Evolutionary conservation across 164 flowering plant genomes (phyloP), one percentile per base, ranked within the genome.

Genomic region (Tinospora cordifolia): DNA sequence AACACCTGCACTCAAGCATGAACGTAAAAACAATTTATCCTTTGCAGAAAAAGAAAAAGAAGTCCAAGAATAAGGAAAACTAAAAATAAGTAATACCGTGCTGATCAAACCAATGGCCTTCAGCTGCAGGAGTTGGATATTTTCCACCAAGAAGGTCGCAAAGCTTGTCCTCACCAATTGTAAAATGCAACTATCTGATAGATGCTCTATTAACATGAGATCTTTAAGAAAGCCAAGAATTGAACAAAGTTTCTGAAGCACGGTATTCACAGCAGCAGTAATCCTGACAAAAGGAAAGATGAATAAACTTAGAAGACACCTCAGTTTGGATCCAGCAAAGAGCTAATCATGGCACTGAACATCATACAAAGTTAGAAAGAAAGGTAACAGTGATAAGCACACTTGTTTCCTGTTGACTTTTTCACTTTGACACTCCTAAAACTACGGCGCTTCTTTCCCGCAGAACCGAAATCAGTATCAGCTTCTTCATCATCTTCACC

Each of bases 171-270:
- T 89, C 75, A 90, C 76, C 60, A 95, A 78, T 79, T 95, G 99
- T 7, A 95, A 74, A 75, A 95, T 86, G 80, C 91, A 89, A 83
- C 98, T 88, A 79, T 95, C 98, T 63, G 99, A 79, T 26, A 95
- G 82, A 44, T 84, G 88, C 77, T 92, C 99, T 69, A 90, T 84
- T 36, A 83, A 74, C 80, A 92, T 75, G 72, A 95, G 77, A 66
- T 95, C 94, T 81, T 82, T 86, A 62, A 95, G 81, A 69, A 87
- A 82, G 70, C 87, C 91, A 77, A 95, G 88, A 74, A 95, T 84
- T 5, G 92, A 87, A 75, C 98, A 92, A 73, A 95, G 85, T 74
- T 92, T 95, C 83, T 92, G 97, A 74, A 88, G 81, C 65, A 88
- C 80, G 10, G 81, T 59, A 79, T 83, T 86, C 69, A 84, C 87